These are phyloP conservation scores for Blepharisma undulans DNA, from an alignment of 169 alveolate species.

Conservation along the genomic window DNA sequence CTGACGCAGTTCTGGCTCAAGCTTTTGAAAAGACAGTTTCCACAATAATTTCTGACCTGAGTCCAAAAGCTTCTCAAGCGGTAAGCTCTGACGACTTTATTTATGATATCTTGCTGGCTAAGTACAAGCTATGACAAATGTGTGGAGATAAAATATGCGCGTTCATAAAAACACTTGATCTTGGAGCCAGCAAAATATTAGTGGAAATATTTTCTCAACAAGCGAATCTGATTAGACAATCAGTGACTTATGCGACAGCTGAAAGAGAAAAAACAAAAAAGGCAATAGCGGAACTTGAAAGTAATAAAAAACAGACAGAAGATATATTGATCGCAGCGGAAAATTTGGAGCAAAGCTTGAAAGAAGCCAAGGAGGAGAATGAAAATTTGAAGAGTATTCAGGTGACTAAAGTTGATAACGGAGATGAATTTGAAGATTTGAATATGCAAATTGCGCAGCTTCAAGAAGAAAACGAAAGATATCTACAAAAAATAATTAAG, in stretches of 20 bases:
- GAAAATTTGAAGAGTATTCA: not conserved
- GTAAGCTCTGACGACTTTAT: not conserved
- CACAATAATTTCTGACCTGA: not conserved
- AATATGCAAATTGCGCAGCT: not conserved
- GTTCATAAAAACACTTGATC: not conserved
- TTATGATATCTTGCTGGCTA: not conserved
- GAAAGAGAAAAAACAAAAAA: not conserved
- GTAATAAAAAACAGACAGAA: constrained; percentile 51
- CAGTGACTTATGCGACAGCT: not conserved
- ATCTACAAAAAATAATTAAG: constrained; percentile 3
- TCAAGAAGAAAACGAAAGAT: constrained; percentile 18
- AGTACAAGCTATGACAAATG: not conserved
- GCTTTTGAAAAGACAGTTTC: not conserved
- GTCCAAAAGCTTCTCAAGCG: not conserved
- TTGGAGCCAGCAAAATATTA: not conserved
- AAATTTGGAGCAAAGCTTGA: constrained; percentile 42
- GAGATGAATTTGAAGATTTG: not conserved
- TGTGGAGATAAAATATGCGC: constrained; percentile 16
- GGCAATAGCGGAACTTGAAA: not conserved
- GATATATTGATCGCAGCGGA: constrained; percentile 73
- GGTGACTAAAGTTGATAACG: not conserved
- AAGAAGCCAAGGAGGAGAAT: not conserved
- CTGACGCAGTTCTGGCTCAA: constrained; percentile 3
- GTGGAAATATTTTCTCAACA: not conserved
- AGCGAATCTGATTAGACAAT: not conserved